These are phyloP conservation scores for Trametes maxima DNA, from an alignment of 768 basidiomycete species.

Conservation along the genomic window DNA sequence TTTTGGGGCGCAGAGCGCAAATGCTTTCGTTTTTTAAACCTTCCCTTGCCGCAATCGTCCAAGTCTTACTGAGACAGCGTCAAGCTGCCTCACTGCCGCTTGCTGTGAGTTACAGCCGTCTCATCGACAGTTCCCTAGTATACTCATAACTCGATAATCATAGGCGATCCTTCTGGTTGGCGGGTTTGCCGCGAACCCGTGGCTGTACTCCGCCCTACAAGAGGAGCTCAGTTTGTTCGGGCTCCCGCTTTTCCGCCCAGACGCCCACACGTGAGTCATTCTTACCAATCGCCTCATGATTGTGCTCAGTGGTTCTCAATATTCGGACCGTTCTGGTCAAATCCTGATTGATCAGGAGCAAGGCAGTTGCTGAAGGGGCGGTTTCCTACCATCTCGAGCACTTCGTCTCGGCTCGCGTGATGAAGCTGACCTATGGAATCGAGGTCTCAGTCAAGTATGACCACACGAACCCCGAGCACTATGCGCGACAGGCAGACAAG, in stretches of 20 bases:
- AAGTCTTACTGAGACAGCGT: conserved; percentile 15
- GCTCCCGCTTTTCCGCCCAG: conserved; percentile 69
- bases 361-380: conserved; percentile 57
- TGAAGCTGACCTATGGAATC: conserved; percentile 52
- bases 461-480: conserved; percentile 42
- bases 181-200: conserved; percentile 80
- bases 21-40: conserved; percentile 48
- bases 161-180: conserved; percentile 81
- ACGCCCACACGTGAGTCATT: conserved; percentile 68
- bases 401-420: conserved; percentile 49
- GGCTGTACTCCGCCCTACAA: conserved; percentile 73
- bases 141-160: background rate
- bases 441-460: conserved; percentile 42
- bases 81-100: conserved; percentile 28
- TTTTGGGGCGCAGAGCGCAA: conserved; percentile 30
- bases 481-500: conserved; percentile 34
- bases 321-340: background rate
- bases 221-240: conserved; percentile 55
- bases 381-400: conserved; percentile 47
- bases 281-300: background rate
- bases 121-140: background rate
- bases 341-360: conserved; percentile 36
- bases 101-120: background rate
- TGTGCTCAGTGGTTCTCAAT: background rate
- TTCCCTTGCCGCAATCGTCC: conserved; percentile 42